Evolutionary conservation across 2,329 filamentous ascomycete genomes (phyloP).

Genomic region (Colletotrichum sp.): DNA sequence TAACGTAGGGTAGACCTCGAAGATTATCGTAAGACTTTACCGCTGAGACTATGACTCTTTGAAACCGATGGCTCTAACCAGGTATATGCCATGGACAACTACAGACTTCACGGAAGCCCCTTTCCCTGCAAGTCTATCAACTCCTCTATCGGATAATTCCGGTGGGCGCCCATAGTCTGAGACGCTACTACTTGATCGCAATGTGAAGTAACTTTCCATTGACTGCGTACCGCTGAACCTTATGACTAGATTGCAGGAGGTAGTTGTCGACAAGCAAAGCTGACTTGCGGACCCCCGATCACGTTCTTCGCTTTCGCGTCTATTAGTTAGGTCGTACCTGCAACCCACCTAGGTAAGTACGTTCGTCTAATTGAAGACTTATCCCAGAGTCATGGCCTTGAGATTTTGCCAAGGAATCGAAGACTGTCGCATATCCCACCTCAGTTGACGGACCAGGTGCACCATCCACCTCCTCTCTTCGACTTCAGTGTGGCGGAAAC

Average conservation of each 20-base stretch:
- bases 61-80: neutral
- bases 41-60: neutral
- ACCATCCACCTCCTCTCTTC: neutral
- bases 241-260: neutral
- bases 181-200: neutral
- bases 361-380: neutral
- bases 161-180: neutral
- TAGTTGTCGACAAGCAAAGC: neutral
- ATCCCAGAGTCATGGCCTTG: neutral
- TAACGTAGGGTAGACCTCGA: neutral
- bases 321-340: neutral
- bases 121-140: neutral
- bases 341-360: neutral
- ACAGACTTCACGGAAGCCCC: neutral
- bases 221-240: neutral
- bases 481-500: neutral
- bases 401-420: neutral
- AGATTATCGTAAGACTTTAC: neutral
- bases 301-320: neutral
- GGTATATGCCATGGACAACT: neutral
- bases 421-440: neutral
- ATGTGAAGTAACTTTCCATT: neutral
- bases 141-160: neutral
- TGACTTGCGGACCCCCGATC: neutral
- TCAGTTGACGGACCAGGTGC: neutral